Base-by-base conservation (phyloP, 208 protist species). In the Paratrypanosoma confusum region DNA sequence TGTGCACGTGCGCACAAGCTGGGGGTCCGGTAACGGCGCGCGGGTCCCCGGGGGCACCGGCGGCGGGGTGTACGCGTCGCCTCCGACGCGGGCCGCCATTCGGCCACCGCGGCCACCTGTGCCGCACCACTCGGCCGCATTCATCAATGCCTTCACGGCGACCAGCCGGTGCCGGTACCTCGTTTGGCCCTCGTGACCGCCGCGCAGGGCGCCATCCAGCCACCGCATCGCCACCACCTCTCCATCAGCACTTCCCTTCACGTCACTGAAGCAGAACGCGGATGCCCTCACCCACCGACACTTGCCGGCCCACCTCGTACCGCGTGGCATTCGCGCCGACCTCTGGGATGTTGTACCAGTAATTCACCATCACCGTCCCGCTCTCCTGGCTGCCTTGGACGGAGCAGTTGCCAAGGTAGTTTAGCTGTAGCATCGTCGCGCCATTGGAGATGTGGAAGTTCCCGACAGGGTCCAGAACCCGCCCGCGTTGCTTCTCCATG, bases 401-500 rank as follows among this genome's bases (percentile, higher is more conserved):
- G n/a, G 70, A 76, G 3, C 64, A 58, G 58, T 92, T 86, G 21
- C 47, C 79, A 13, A 87, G 56, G 31, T 52, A 86, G 42, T 92
- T 92, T 20, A 92, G 44, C 20, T 73, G 62, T 37, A 67, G 67
- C 31, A 89, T 61, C 7, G 57, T 77, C 22, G 83, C 83, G n/a
- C 83, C 83, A 43, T 92, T 92, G 10, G 65, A 71, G 29, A 92
- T 53, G 56, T 92, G 83, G 44, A 92, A 92, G 51, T 92, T 92
- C 24, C 63, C 83, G 10, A 92, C 83, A 7, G 76, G 70, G 49
- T 92, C 83, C 14, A 73, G 50, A 24, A 83, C 74, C 38, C 67
- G 73, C 20, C 41, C 41, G 20, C 58, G 54, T 31, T 66, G 56
- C 58, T 89, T 86, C 25, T 60, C 68, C 14, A 57, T 45, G 43